Evolutionary conservation across 2,329 filamentous ascomycete species (phyloP).

Genomic region (Pyrenochaeta sp.): DNA sequence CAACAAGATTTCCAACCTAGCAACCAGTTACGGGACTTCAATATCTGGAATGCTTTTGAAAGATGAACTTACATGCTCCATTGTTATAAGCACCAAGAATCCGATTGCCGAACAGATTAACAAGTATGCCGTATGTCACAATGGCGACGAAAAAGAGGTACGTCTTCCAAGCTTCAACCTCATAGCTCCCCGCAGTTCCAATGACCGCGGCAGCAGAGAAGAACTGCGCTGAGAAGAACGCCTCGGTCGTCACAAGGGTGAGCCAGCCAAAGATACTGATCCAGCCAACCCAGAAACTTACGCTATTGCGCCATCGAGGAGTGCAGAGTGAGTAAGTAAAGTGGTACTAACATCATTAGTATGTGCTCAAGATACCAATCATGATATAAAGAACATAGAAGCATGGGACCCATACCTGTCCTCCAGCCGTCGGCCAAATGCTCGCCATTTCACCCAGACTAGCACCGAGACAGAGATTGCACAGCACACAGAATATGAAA

Average conservation of each 20-base stretch:
- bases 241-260: conserved; percentile 54
- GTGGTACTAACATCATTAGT: too few species aligned
- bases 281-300: conserved; percentile 57
- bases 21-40: too few species aligned
- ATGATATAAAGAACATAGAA: too few species aligned
- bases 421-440: conserved; percentile 58
- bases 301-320: conserved; percentile 48
- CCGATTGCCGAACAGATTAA: conserved; percentile 54
- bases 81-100: conserved; percentile 52
- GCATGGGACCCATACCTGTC: too few species aligned
- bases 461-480: conserved; percentile 53
- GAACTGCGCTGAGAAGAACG: conserved; percentile 56
- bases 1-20: too few species aligned
- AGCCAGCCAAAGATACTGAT: conserved; percentile 58
- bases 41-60: too few species aligned
- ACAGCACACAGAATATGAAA: conserved; percentile 57
- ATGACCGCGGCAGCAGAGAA: conserved; percentile 53
- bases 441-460: conserved; percentile 55
- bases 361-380: too few species aligned
- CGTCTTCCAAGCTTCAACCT: conserved; percentile 50
- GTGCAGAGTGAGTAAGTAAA: conserved; percentile 53
- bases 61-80: conserved; percentile 49
- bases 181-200: conserved; percentile 49
- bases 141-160: conserved; percentile 55
- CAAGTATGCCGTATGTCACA: conserved; percentile 46